Base-by-base conservation (phyloP, 768 basidiomycete species). In the Tulasnella sp. region DNA sequence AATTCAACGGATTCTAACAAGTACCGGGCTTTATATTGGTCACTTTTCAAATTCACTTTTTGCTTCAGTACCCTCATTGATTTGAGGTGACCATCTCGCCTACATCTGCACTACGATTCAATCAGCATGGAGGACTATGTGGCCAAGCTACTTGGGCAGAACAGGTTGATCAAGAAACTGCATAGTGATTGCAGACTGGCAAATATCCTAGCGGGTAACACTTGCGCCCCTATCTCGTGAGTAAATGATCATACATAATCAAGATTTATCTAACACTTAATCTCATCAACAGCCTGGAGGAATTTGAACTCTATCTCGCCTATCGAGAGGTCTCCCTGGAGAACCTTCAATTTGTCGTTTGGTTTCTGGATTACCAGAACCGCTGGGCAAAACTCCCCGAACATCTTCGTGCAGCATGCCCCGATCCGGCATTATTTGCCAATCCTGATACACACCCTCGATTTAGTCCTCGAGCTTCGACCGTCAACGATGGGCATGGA, bases 151-250 rank as follows among this genome's bases (percentile, higher is more conserved):
- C n/a, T n/a, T n/a, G n/a, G n/a, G n/a, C n/a, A n/a, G n/a, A n/a
- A n/a, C n/a, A n/a, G n/a, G n/a, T n/a, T n/a, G n/a, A n/a, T n/a
- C n/a, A n/a, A n/a, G 43, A 45, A 27, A 9, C 48, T 54, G 16
- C 53, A 40, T 16, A 27, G 37, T 16, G 55, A 34, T 6, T 19
- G 59, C 51, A 56, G 57, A 13, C 53, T 60, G 50, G 69, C 64
- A 31, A 57, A 65, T 44, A 56, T 71, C 42, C 58, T 71, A 4
- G 58, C 68, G 28, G 69, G 69, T 4, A 63, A 67, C 32, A 70
- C 69, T 12, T 70, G 68, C 55, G 45, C 62, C 39, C 69, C 69
- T 10, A 67, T 70, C 54, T 62, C 66, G 64, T 66, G 50, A 15
- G 52, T 56, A 29, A 9, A 28, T 44, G 52, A 22, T 35, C 37